Percentiles rank a stretch among this genome's conserved stretches.
phyloP scores from a whole-genome alignment of 2,329 filamentous ascomycete species.

The Pseudocercospora eumusae region DNA sequence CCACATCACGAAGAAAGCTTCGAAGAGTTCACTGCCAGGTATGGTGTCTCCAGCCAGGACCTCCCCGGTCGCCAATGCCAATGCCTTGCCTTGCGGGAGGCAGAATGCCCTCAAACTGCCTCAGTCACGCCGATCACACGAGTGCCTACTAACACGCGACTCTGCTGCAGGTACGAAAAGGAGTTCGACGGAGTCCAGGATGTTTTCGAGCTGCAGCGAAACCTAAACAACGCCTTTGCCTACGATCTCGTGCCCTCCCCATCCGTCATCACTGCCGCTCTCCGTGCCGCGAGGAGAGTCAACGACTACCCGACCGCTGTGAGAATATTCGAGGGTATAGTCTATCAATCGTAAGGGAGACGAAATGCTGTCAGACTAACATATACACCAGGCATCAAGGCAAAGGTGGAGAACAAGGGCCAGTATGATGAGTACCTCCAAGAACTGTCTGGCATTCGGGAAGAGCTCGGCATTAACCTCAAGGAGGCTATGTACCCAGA shows the following conservation, averaged over 20 bases:
- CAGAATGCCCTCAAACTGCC: slow-evolving; percentile 35
- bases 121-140: slow-evolving; percentile 27
- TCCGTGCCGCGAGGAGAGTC: slow-evolving; percentile 91
- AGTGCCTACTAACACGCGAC: slow-evolving; percentile 26
- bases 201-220: slow-evolving; percentile 97
- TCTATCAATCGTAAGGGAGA: background rate
- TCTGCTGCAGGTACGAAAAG: slow-evolving; percentile 83
- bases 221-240: slow-evolving; percentile 99
- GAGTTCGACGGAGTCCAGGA: slow-evolving; percentile 97
- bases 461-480: slow-evolving; percentile 87
- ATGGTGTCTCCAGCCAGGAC: slow-evolving; percentile 42
- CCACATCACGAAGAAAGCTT: slow-evolving; percentile 92
- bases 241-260: slow-evolving; percentile 98
- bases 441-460: slow-evolving; percentile 86
- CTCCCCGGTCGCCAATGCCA: slow-evolving; percentile 22
- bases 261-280: slow-evolving; percentile 83
- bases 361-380: slow-evolving; percentile 1
- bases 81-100: slow-evolving; percentile 19
- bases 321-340: slow-evolving; percentile 91
- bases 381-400: slow-evolving; percentile 75
- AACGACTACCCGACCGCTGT: slow-evolving; percentile 99
- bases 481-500: slow-evolving; percentile 91
- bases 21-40: slow-evolving; percentile 98
- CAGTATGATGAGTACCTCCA: slow-evolving; percentile 97
- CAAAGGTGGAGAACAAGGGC: slow-evolving; percentile 97